Evolutionary conservation across 305 asterid species (phyloP).

Genomic region (Fraxinus sp.): DNA sequence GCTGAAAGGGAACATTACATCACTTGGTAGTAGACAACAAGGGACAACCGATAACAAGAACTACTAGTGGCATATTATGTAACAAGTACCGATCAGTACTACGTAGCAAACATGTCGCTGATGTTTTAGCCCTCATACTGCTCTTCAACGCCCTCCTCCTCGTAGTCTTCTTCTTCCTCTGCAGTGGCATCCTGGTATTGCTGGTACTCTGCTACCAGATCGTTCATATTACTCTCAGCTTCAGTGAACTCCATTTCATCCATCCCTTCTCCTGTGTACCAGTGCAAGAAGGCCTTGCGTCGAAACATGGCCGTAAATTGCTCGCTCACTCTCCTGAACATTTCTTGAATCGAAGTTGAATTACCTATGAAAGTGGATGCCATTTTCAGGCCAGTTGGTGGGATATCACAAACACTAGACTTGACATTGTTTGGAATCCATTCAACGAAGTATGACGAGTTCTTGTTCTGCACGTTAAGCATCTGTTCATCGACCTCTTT

Average conservation of each 20-base stretch:
- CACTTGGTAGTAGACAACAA: constrained; percentile 13
- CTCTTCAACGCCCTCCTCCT: constrained; percentile 43
- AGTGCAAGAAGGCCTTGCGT: constrained; percentile 92
- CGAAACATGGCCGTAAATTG: constrained; percentile 89
- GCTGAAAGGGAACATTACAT: constrained; percentile 13
- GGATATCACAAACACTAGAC: constrained; percentile 79
- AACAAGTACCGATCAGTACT: neutral
- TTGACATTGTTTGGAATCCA: constrained; percentile 90
- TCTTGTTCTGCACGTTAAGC: constrained; percentile 89
- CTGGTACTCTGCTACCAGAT: constrained; percentile 85
- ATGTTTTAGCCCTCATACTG: constrained; percentile 27
- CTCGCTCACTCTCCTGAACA: constrained; percentile 90
- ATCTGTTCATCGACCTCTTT: constrained; percentile 85
- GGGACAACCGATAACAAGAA: neutral
- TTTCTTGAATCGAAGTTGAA: constrained; percentile 80
- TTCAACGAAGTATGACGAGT: constrained; percentile 80
- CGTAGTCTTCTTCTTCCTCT: constrained; percentile 70
- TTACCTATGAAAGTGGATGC: constrained; percentile 77
- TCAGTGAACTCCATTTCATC: constrained; percentile 94
- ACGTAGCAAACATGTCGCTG: neutral
- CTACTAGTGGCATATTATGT: neutral
- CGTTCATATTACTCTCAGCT: constrained; percentile 90
- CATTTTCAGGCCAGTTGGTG: constrained; percentile 80
- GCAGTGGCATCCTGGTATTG: constrained; percentile 94
- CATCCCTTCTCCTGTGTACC: constrained; percentile 96